Base-by-base conservation (phyloP, 1,284 basidiomycete genomes). In the Sporisorium sorghi region DNA sequence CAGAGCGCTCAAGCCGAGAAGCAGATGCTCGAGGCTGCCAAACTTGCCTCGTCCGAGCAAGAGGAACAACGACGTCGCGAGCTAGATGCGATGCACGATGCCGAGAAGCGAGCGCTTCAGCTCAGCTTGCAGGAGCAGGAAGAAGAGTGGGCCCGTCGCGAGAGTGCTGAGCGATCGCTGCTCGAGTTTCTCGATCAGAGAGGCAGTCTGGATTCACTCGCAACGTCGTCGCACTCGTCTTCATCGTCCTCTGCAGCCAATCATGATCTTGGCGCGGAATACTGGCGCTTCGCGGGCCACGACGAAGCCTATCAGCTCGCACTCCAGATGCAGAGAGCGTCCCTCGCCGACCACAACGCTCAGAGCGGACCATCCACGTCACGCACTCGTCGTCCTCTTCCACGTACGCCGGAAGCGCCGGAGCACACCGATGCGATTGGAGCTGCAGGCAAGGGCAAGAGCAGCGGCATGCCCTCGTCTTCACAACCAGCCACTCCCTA, bases 141-240 rank as follows among this genome's bases (percentile, higher is more conserved):
- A n/a, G 67, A 73, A 37, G 73, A 76, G 43, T 76, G 73, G 73
- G 55, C 35, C 7, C 55, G 73, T 10, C 58, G 73, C 12, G 73
- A 76, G 33, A 73, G 69, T 53, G 73, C 70, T 5, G 64, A 72
- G 24, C 49, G 60, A 10, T 61, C 67, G 2, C 30, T 76, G 14
- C 55, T 66, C 37, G 71, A 69, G 51, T 74, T 74, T 23, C 48
- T 73, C 2, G 58, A 64, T 1, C 52, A 55, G 14, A 53, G 44
- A 26, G 5, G 40, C 15, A 40, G n/a, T 11, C 15, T 21, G 19
- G 37, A 40, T 17, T 33, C 30, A 15, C n/a, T 43, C 9, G 35
- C 50, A 7, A 48, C 65, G 30, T 46, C 54, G 6, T 19, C 48
- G 15, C 23, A 56, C 21, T 23, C 35, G 28, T 19, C 32, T 8